These are phyloP conservation scores for Pythium aquatile DNA, from an alignment of 352 stramenopile species.

Conservation along the genomic window DNA sequence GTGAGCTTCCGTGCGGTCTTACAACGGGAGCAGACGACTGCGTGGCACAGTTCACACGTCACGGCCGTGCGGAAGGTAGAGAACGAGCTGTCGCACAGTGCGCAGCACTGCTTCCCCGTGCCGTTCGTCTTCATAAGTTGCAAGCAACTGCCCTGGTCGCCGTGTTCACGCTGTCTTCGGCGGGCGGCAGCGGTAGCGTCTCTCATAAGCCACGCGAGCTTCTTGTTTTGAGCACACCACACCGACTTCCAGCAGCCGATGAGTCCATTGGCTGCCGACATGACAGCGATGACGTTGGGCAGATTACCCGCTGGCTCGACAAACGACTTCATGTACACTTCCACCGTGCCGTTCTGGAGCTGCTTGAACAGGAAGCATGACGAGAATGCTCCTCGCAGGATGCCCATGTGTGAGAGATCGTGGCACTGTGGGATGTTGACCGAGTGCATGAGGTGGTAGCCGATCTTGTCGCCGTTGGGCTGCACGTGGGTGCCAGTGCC, in stretches of 20 bases:
- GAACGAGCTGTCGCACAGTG: slow-evolving; percentile 12
- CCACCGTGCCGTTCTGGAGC: slow-evolving; percentile 22
- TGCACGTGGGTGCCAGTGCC: slow-evolving; percentile 32
- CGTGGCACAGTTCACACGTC: slow-evolving; percentile 19
- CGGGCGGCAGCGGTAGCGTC: background rate
- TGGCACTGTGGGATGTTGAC: slow-evolving; percentile 29
- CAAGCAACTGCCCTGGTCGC: slow-evolving; percentile 27
- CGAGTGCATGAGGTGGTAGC: slow-evolving; percentile 41
- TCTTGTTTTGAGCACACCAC: slow-evolving; percentile 34
- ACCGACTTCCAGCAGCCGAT: slow-evolving; percentile 31
- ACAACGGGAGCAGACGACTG: slow-evolving; percentile 20
- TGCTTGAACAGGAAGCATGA: slow-evolving; percentile 20
- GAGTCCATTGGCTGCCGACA: slow-evolving; percentile 22
- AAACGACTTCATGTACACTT: slow-evolving; percentile 33
- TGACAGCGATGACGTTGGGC: slow-evolving; percentile 22
- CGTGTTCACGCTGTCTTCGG: slow-evolving; percentile 29
- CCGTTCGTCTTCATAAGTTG: slow-evolving; percentile 22
- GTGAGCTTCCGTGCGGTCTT: slow-evolving; percentile 23
- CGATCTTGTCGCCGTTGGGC: slow-evolving; percentile 32
- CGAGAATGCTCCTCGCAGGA: slow-evolving; percentile 18
- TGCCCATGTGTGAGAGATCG: slow-evolving; percentile 1
- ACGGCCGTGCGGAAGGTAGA: slow-evolving; percentile 18
- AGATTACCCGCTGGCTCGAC: slow-evolving; percentile 26
- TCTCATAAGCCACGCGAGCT: slow-evolving; percentile 25
- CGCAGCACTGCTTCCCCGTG: slow-evolving; percentile 21